phyloP scores from a whole-genome alignment of 805 yeast genomes.

The Torulaspora quercuum region DNA sequence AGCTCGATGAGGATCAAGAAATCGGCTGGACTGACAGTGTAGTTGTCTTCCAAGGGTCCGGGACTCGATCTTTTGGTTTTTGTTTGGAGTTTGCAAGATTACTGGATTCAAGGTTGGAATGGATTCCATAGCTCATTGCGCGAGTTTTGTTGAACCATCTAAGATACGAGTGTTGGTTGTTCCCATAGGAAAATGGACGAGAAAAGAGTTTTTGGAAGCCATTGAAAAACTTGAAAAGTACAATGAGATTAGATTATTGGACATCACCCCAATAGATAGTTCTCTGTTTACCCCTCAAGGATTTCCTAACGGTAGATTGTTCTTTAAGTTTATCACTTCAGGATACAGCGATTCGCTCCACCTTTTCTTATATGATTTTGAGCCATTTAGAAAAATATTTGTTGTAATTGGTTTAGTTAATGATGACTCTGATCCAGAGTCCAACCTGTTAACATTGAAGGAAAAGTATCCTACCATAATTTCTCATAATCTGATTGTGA shows the following conservation, averaged over 20 bases:
- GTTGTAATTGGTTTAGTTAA: slow-evolving; percentile 51
- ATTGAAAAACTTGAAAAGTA: slow-evolving; percentile 45
- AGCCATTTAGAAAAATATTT: slow-evolving; percentile 79
- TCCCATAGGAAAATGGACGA: slow-evolving; percentile 54
- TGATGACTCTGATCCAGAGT: slow-evolving; percentile 26
- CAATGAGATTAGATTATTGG: slow-evolving; percentile 67
- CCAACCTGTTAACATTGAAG: slow-evolving; percentile 40
- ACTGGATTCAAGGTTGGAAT: slow-evolving; percentile 5
- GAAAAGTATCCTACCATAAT: slow-evolving; percentile 32
- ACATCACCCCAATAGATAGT: slow-evolving; percentile 63
- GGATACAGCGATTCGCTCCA: slow-evolving; percentile 49
- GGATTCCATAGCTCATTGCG: slow-evolving; percentile 4
- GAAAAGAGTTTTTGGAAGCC: slow-evolving; percentile 40
- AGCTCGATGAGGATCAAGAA: no score
- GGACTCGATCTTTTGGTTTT: no score
- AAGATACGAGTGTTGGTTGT: slow-evolving; percentile 62
- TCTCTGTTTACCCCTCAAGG: slow-evolving; percentile 75
- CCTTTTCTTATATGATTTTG: slow-evolving; percentile 76
- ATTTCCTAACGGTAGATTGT: slow-evolving; percentile 71
- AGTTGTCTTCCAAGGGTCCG: no score
- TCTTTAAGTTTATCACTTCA: slow-evolving; percentile 50
- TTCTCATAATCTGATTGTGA: slow-evolving; percentile 32
- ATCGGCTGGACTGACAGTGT: no score
- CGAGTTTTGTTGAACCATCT: slow-evolving; percentile 54
- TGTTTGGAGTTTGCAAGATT: no score